phyloP scores from a whole-genome alignment of 306 rosid species.

The Notholithocarpus densiflorus region DNA sequence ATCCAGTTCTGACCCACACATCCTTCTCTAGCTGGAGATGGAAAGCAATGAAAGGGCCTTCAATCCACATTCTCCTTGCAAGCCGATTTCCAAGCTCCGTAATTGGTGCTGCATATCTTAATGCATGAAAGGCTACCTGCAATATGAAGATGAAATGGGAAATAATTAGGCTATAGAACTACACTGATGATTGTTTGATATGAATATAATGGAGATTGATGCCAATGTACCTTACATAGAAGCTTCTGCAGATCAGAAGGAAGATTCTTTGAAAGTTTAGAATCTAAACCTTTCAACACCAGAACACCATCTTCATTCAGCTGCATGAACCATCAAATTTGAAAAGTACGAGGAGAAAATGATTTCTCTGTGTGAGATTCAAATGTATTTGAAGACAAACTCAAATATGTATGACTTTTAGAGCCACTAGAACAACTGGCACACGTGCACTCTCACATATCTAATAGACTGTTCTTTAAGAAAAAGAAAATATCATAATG shows the following conservation, averaged over 20 bases:
- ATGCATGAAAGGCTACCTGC: slow-evolving; percentile 60
- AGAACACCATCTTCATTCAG: slow-evolving; percentile 42
- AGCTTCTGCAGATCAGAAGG: slow-evolving; percentile 59
- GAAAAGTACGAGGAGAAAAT: neutral
- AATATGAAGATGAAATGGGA: neutral
- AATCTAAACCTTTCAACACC: slow-evolving; percentile 52
- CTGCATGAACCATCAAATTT: slow-evolving; percentile 18
- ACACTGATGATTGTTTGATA: neutral
- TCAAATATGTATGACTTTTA: no score
- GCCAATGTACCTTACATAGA: slow-evolving; percentile 42
- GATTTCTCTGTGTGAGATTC: neutral
- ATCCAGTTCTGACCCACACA: slow-evolving; percentile 59
- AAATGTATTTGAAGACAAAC: neutral
- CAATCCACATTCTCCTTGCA: slow-evolving; percentile 59
- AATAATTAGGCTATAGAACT: neutral
- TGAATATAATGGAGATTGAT: neutral
- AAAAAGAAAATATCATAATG: no score
- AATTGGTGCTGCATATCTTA: slow-evolving; percentile 48
- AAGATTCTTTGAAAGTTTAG: slow-evolving; percentile 61
- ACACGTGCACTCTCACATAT: no score
- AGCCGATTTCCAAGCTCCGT: slow-evolving; percentile 40
- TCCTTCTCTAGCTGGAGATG: slow-evolving; percentile 61
- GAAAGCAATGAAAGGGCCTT: slow-evolving; percentile 53
- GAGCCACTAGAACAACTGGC: no score
- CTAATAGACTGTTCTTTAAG: no score